Base-by-base conservation (phyloP, 306 rosid genomes). In the Prunus dulcis region DNA sequence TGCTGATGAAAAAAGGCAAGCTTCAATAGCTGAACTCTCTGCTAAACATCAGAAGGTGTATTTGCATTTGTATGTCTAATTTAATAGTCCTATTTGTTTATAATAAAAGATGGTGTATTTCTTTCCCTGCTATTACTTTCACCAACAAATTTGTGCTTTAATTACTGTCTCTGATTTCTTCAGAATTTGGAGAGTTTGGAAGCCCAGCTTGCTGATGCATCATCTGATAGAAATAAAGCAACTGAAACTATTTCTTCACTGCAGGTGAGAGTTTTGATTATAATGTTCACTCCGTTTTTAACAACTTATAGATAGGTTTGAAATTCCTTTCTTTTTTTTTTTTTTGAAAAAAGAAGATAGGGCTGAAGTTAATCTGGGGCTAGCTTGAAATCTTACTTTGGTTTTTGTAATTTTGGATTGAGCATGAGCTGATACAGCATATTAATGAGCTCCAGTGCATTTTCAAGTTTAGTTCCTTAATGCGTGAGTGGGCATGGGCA, bases 151-250 rank as follows among this genome's bases (percentile, higher is more conserved):
- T 53, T 47, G 49, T 83, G 57, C 41, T 73, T 4, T 74, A 57
- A 67, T 74, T 67, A 69, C 65, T 66, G 23, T 83, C 71, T 75
- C 49, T 73, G 41, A 67, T 81, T 81, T 70, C 73, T 80, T 78
- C 89, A 96, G 99, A 92, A 77, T 79, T 81, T 92, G 86, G 94
- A 91, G 87, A 89, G 92, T 82, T 84, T 92, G 88, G 97, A 96
- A 89, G 92, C 89, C 38, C 99, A 96, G 84, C 90, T 96, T 79
- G 93, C 90, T 72, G 99, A 96, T 83, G 99, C 96, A 49, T 65
- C 90, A 57, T 88, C 97, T 2, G 98, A 92, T 65, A 89, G 98
- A 87, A 88, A 65, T 55, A 96, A 92, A 86, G 99, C 98, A 56
- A 78, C 92, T 64, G 97, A 89, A 82, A 89, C 90, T 64, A 91